These are phyloP conservation scores for Cordyceps farinosa DNA, from an alignment of 2,329 filamentous ascomycete genomes.

Conservation along the genomic window DNA sequence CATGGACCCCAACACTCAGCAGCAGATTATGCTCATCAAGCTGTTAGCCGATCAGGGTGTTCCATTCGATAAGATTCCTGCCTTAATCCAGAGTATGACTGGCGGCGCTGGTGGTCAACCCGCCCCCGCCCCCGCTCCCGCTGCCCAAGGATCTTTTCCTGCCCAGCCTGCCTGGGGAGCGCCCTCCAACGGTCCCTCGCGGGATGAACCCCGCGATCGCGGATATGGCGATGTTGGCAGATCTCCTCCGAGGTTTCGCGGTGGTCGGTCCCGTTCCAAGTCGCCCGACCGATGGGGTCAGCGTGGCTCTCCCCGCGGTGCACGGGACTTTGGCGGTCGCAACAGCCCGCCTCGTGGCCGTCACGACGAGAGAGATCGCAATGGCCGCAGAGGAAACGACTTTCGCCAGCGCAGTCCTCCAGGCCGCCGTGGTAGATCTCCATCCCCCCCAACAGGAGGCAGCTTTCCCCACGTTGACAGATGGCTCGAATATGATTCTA, in stretches of 20 bases:
- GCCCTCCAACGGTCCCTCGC: conserved; percentile 23
- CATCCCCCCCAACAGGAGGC: conserved; percentile 42
- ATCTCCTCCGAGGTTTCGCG: conserved; percentile 58
- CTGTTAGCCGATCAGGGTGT: conserved; percentile 72
- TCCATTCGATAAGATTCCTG: conserved; percentile 70
- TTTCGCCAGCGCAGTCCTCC: conserved; percentile 88
- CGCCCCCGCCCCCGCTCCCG: conserved; percentile 35
- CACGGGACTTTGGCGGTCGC: conserved; percentile 61
- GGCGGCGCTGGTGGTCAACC: conserved; percentile 34
- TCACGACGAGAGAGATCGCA: conserved; percentile 51
- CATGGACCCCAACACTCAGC: conserved; percentile 56
- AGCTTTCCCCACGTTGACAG: conserved; percentile 47
- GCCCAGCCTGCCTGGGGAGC: conserved; percentile 32
- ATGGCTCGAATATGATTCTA: conserved; percentile 75
- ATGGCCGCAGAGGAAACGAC: conserved; percentile 55
- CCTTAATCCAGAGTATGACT: conserved; percentile 53
- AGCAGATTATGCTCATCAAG: conserved; percentile 72
- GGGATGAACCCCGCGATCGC: conserved; percentile 53
- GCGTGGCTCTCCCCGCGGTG: conserved; percentile 60
- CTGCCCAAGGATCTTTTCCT: conserved; percentile 42
- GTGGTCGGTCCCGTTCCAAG: conserved; percentile 67
- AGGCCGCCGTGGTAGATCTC: conserved; percentile 59
- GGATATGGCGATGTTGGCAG: conserved; percentile 55
- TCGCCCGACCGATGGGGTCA: conserved; percentile 74
- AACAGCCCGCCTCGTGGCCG: conserved; percentile 61